Evolutionary conservation across 2,329 filamentous ascomycete species (phyloP).

Genomic region (Sclerotinia glacialis): DNA sequence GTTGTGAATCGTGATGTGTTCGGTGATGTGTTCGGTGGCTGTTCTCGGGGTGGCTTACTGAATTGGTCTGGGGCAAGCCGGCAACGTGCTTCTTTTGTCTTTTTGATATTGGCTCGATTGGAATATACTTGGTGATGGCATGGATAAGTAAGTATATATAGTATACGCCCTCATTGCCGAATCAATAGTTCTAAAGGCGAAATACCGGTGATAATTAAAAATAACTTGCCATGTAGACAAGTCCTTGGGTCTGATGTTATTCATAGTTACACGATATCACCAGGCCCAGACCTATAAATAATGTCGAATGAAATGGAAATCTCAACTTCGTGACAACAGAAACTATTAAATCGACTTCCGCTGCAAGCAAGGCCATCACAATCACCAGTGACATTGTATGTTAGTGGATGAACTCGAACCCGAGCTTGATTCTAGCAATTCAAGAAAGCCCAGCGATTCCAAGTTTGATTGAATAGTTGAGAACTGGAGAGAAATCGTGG

Average conservation of each 20-base stretch:
- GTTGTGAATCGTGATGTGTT: slow-evolving; percentile 13
- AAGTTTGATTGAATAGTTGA: too few relatives aligned
- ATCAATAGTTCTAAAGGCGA: slow-evolving; percentile 1
- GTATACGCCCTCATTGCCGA: slow-evolving; percentile 4
- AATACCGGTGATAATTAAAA: not conserved
- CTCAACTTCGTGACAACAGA: not conserved
- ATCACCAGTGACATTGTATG: not conserved
- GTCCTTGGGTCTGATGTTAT: slow-evolving; percentile 6
- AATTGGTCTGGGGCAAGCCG: not conserved
- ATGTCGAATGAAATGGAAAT: slow-evolving; percentile 8
- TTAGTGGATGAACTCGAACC: not conserved
- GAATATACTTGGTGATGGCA: not conserved
- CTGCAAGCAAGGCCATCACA: slow-evolving; percentile 8
- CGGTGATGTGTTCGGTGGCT: not conserved
- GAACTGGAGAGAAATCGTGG: not conserved
- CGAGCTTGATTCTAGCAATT: not conserved
- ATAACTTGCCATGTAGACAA: slow-evolving; percentile 15
- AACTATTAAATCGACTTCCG: slow-evolving; percentile 19
- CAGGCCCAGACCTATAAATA: slow-evolving; percentile 16
- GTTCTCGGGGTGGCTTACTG: slow-evolving; percentile 12
- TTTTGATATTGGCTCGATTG: not conserved
- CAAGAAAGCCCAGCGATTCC: not conserved
- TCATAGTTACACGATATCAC: slow-evolving; percentile 19
- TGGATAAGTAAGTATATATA: slow-evolving; percentile 13
- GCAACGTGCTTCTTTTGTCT: not conserved